Evolutionary conservation across 495 filamentous ascomycete genomes (phyloP).

Genomic region (Talaromyces thailandensis): DNA sequence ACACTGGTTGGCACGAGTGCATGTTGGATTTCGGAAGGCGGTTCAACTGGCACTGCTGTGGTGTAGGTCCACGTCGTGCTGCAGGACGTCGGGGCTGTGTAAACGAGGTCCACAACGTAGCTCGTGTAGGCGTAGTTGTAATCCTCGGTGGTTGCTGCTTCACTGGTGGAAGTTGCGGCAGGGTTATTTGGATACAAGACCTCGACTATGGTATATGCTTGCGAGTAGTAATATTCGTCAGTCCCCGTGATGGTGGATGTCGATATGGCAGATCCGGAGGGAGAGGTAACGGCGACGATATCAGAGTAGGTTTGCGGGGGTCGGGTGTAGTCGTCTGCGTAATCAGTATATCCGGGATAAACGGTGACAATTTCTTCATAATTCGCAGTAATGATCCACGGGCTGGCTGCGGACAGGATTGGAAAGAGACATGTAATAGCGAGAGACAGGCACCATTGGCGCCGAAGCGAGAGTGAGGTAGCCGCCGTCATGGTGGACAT

Average conservation of each 20-base stretch:
- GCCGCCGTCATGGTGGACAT: neutral
- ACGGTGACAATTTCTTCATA: constrained; percentile 14
- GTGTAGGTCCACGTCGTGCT: constrained; percentile 22
- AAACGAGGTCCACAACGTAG: constrained; percentile 26
- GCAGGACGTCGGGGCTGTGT: constrained; percentile 26
- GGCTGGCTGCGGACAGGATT: constrained; percentile 13
- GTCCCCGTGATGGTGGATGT: constrained; percentile 18
- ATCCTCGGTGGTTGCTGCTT: constrained; percentile 6
- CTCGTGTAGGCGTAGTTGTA: constrained; percentile 14
- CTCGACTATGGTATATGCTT: constrained; percentile 22
- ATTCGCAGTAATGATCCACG: constrained; percentile 25
- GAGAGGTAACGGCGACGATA: constrained; percentile 16
- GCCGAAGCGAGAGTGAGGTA: neutral
- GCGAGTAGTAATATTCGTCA: constrained; percentile 9
- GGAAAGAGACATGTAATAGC: constrained; percentile 7
- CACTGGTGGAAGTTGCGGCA: constrained; percentile 13
- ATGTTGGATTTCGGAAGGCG: constrained; percentile 8
- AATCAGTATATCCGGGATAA: constrained; percentile 7
- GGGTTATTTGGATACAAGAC: constrained; percentile 19
- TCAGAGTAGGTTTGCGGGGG: constrained; percentile 11
- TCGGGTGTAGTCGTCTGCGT: constrained; percentile 1
- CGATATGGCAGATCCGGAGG: constrained; percentile 20
- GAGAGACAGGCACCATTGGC: neutral
- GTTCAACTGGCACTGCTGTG: constrained; percentile 13
- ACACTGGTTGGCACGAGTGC: constrained; percentile 15